A percentile compares a stretch with the other conserved stretches of the same genome.
Evolutionary conservation across 331 rosid species (phyloP).

Genomic region (Quercus tomentella): DNA sequence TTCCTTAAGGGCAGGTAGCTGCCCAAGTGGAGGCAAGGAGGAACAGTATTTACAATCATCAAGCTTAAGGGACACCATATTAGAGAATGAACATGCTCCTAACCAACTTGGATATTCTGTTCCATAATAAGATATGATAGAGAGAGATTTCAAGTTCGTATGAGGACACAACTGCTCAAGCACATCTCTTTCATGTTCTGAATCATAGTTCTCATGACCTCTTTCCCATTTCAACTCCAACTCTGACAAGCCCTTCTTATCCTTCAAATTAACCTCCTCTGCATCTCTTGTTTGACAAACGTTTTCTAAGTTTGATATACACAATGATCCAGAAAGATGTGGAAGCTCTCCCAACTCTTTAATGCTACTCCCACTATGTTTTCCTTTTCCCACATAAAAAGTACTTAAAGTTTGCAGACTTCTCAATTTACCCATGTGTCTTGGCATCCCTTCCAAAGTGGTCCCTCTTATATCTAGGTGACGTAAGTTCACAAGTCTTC

Average conservation of each 20-base stretch:
- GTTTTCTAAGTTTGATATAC: neutral
- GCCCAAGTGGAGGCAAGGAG: slow-evolving; percentile 14
- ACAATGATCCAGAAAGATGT: neutral
- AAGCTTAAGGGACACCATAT: slow-evolving; percentile 6
- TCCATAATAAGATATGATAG: neutral
- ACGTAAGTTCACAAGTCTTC: neutral
- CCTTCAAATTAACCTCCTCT: neutral
- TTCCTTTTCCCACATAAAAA: neutral
- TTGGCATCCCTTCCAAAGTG: neutral
- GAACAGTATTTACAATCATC: neutral
- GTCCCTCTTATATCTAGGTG: neutral
- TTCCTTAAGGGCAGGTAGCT: neutral
- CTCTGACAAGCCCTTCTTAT: neutral
- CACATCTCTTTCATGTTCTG: neutral
- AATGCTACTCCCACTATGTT: neutral
- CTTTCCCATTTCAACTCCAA: neutral
- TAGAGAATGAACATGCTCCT: neutral
- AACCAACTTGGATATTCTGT: slow-evolving; percentile 10
- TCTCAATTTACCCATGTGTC: neutral
- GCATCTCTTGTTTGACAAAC: neutral
- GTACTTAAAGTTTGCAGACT: neutral
- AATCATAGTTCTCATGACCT: neutral
- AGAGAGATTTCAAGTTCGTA: neutral
- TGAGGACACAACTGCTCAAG: slow-evolving; percentile 12
- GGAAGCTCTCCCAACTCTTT: neutral